Conservation (phyloP, 495 filamentous ascomycete species). For the Annulohypoxylon moriforme region DNA sequence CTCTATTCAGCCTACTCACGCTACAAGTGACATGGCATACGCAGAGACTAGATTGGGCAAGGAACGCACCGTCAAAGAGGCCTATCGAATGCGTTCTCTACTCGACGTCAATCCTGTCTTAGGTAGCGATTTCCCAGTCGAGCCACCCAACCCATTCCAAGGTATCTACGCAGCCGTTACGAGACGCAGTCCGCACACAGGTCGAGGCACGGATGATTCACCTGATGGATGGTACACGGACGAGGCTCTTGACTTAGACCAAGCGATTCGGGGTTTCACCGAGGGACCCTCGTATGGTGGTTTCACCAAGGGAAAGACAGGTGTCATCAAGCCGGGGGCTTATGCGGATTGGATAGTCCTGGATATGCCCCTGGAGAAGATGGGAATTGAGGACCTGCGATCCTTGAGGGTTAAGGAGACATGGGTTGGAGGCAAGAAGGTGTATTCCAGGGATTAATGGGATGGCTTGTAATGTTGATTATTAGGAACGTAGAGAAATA, state of each 20-base stretch:
- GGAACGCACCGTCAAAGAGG: slow-evolving; percentile 58
- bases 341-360: slow-evolving; percentile 74
- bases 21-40: slow-evolving; percentile 71
- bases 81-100: slow-evolving; percentile 69
- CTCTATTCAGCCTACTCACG: slow-evolving; percentile 75
- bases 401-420: slow-evolving; percentile 67
- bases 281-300: slow-evolving; percentile 57
- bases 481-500: not conserved
- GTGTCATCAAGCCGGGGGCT: slow-evolving; percentile 62
- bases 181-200: slow-evolving; percentile 63
- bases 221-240: slow-evolving; percentile 63
- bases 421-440: slow-evolving; percentile 67
- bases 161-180: slow-evolving; percentile 72
- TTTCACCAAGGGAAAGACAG: slow-evolving; percentile 63
- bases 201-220: slow-evolving; percentile 55
- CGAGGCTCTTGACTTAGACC: slow-evolving; percentile 62
- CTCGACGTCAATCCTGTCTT: slow-evolving; percentile 60
- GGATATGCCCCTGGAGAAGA: slow-evolving; percentile 56
- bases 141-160: slow-evolving; percentile 68
- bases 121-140: slow-evolving; percentile 74
- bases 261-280: slow-evolving; percentile 69
- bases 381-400: slow-evolving; percentile 59
- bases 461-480: not conserved
- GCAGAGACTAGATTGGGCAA: slow-evolving; percentile 65
- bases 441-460: slow-evolving; percentile 49